Evolutionary conservation across 2,329 filamentous ascomycete genomes (phyloP).

Genomic region (Lizonia empirigonia): DNA sequence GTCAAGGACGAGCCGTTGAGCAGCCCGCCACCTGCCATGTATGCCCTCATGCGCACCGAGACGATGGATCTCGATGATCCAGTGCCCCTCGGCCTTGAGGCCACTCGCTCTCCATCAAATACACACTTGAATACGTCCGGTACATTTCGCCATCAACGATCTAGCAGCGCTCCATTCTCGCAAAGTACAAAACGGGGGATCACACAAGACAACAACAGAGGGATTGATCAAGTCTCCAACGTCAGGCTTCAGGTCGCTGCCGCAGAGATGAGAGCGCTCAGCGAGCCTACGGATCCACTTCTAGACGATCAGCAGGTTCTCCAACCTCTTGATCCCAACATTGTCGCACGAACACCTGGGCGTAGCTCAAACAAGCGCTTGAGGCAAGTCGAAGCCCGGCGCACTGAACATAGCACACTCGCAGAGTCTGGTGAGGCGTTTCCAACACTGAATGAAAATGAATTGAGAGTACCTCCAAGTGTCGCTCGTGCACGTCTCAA

Average conservation of each 20-base stretch:
- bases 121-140: conserved; percentile 20
- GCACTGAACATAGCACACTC: conserved; percentile 24
- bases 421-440: conserved; percentile 36
- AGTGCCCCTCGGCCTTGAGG: conserved; percentile 34
- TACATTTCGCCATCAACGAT: conserved; percentile 33
- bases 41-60: conserved; percentile 41
- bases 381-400: conserved; percentile 15
- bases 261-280: conserved; percentile 28
- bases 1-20: conserved; percentile 50
- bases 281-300: conserved; percentile 23
- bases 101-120: conserved; percentile 33
- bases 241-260: background rate
- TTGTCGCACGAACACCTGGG: conserved; percentile 19
- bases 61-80: conserved; percentile 54
- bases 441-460: conserved; percentile 23
- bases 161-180: conserved; percentile 36
- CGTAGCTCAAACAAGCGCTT: conserved; percentile 28
- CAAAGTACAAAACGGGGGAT: conserved; percentile 27
- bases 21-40: conserved; percentile 31
- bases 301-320: conserved; percentile 19
- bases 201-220: background rate
- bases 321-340: conserved; percentile 35
- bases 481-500: conserved; percentile 36
- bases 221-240: background rate
- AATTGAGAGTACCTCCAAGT: conserved; percentile 25